Evolutionary conservation across 78 protist genomes (phyloP).

Genomic region (Bigelowiella natans): DNA sequence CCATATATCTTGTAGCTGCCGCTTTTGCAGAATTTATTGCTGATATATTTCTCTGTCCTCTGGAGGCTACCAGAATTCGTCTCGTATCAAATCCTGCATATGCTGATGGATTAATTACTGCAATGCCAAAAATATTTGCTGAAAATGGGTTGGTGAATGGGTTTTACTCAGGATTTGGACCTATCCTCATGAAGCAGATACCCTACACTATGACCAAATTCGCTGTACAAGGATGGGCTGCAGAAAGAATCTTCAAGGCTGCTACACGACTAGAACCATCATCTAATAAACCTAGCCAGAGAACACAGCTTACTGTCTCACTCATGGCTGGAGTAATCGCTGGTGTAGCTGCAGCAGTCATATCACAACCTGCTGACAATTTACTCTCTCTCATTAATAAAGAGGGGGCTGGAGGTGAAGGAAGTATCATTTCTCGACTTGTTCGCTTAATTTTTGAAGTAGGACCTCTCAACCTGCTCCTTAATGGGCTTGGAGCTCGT

Average conservation of each 20-base stretch:
- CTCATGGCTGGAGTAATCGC: constrained; percentile 33
- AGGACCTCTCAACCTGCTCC: constrained; percentile 25
- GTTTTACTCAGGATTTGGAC: constrained; percentile 40
- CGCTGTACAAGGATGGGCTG: constrained; percentile 35
- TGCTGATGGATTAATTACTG: background rate
- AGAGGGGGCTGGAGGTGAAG: constrained; percentile 31
- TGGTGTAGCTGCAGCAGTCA: constrained; percentile 38
- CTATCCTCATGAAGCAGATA: constrained; percentile 43
- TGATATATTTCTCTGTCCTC: constrained; percentile 42
- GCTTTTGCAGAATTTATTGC: constrained; percentile 47
- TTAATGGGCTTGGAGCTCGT: constrained; percentile 31
- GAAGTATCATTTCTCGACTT: constrained; percentile 12
- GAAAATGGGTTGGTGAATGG: constrained; percentile 15
- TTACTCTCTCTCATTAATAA: constrained; percentile 35
- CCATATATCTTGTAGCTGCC: constrained; percentile 33
- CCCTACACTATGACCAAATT: constrained; percentile 50
- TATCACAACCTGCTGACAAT: constrained; percentile 44
- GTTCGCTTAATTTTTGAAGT: constrained; percentile 13
- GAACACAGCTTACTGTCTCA: constrained; percentile 1
- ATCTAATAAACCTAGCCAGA: background rate
- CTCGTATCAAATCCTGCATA: constrained; percentile 18
- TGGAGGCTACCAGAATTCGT: constrained; percentile 28
- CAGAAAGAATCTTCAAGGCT: constrained; percentile 1
- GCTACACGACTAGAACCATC: background rate
- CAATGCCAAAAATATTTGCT: background rate